Conservation (phyloP, 495 filamentous ascomycete species). For the Thermothielavioides terrestris region DNA sequence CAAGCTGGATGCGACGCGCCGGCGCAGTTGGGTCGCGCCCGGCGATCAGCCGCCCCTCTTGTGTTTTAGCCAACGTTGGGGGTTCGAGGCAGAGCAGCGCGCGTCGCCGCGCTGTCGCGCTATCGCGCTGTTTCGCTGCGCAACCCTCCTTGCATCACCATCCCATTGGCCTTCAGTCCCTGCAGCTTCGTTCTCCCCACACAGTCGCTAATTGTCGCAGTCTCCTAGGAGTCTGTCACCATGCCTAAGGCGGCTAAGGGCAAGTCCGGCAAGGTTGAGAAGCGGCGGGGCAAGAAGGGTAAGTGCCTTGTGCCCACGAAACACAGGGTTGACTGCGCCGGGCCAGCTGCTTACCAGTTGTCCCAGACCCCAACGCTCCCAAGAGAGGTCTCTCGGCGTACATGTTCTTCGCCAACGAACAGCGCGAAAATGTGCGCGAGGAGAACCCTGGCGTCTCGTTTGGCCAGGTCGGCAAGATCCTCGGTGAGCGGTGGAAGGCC, state of each 20-base stretch:
- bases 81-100: neutral
- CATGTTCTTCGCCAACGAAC: constrained; percentile 99
- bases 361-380: constrained; percentile 87
- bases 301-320: constrained; percentile 18
- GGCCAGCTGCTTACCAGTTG: neutral
- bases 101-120: neutral
- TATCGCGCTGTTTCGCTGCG: neutral
- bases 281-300: constrained; percentile 44
- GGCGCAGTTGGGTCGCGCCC: neutral
- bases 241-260: constrained; percentile 45
- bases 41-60: neutral
- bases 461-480: constrained; percentile 93
- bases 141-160: too few relatives aligned
- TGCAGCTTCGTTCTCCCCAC: neutral
- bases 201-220: constrained; percentile 14
- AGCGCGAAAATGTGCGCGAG: constrained; percentile 94
- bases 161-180: neutral
- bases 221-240: constrained; percentile 20
- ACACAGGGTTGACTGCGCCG: too few relatives aligned
- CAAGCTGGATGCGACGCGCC: too few relatives aligned
- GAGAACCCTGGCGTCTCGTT: constrained; percentile 98
- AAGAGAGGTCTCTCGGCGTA: constrained; percentile 99
- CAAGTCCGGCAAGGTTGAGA: constrained; percentile 37
- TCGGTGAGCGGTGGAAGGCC: constrained; percentile 97
- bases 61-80: neutral